Evolutionary conservation across 2,329 filamentous ascomycete species (phyloP).

Genomic region (Ophiostoma quercus): DNA sequence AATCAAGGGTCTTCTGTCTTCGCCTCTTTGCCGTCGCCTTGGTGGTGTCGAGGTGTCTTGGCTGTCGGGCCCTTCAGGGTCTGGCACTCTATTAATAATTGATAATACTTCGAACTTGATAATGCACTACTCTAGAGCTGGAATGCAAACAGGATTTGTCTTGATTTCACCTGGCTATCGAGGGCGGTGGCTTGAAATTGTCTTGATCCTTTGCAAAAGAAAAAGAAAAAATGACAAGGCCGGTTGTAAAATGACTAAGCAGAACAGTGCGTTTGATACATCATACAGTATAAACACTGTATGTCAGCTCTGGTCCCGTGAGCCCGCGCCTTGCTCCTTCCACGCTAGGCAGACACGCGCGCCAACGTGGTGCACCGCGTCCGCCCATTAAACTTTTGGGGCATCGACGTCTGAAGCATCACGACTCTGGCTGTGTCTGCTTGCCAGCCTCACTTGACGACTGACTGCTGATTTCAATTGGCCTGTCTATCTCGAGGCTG

Average conservation of each 20-base stretch:
- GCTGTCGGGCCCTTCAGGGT: neutral
- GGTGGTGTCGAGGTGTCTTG: neutral
- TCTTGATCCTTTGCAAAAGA: too few species aligned
- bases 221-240: too few species aligned
- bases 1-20: neutral
- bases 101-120: neutral
- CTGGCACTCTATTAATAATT: neutral
- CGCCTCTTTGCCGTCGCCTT: neutral
- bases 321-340: constrained; percentile 21
- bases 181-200: too few species aligned
- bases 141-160: neutral
- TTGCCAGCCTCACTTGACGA: constrained; percentile 5
- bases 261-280: neutral
- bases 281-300: neutral
- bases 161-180: neutral
- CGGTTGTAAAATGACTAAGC: too few species aligned
- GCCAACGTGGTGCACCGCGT: neutral
- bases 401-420: constrained; percentile 1
- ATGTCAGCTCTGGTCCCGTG: constrained; percentile 21
- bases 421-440: neutral
- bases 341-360: constrained; percentile 25
- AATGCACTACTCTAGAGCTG: neutral
- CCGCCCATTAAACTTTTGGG: neutral
- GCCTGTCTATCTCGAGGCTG: neutral
- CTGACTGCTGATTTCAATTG: neutral